Percentiles rank a stretch among this genome's conserved stretches.
Evolutionary conservation across 192 early-diverging fungal genomes (phyloP).

Genomic region (Diversispora epigaea): DNA sequence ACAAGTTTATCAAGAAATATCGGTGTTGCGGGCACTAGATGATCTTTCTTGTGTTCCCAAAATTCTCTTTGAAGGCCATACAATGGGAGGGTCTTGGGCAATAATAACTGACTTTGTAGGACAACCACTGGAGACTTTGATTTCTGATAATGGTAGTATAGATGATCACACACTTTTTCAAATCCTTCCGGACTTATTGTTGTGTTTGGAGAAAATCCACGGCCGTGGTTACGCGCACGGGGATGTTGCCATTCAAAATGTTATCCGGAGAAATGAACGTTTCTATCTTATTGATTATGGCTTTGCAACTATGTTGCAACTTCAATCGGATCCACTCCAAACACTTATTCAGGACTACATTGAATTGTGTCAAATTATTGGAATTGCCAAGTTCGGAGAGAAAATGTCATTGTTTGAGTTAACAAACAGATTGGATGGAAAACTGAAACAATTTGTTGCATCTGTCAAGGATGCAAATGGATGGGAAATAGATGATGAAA

Average conservation of each 20-base stretch:
- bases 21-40: not conserved
- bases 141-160: slow-evolving; percentile 23
- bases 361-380: slow-evolving; percentile 13
- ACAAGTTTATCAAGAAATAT: slow-evolving; percentile 14
- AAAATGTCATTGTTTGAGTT: not conserved
- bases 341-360: slow-evolving; percentile 4
- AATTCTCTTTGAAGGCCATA: slow-evolving; percentile 13
- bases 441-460: not conserved
- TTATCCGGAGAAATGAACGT: not conserved
- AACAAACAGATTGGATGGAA: not conserved
- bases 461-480: not conserved
- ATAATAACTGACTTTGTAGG: slow-evolving; percentile 5
- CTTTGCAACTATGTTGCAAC: slow-evolving; percentile 3
- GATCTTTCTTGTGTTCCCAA: slow-evolving; percentile 3
- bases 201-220: not conserved
- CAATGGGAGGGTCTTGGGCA: not conserved
- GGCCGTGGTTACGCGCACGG: not conserved
- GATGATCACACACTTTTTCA: slow-evolving; percentile 15
- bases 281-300: not conserved
- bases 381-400: slow-evolving; percentile 14
- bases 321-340: not conserved
- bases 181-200: not conserved
- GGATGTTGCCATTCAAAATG: not conserved
- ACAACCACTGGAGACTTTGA: not conserved
- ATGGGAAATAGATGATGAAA: no score